These are phyloP conservation scores for Trametes gibbosa DNA, from an alignment of 768 basidiomycete genomes.

Conservation along the genomic window DNA sequence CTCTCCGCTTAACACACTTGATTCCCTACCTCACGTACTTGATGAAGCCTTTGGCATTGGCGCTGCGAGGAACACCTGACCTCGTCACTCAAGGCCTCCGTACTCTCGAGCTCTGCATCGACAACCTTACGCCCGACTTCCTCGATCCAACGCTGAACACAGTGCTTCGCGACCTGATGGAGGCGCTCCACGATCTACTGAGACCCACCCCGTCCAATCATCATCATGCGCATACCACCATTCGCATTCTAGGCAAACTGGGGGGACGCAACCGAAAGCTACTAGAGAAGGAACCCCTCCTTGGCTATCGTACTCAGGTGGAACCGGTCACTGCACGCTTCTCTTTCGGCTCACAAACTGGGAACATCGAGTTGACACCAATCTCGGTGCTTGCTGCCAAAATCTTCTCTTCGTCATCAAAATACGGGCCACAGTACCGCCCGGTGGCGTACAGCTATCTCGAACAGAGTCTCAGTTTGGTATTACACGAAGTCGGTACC, in stretches of 20 bases:
- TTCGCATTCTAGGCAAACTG: slow-evolving; percentile 93
- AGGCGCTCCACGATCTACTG: slow-evolving; percentile 86
- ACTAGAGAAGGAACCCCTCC: slow-evolving; percentile 72
- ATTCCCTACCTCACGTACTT: slow-evolving; percentile 92
- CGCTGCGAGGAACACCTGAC: slow-evolving; percentile 82
- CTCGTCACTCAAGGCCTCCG: slow-evolving; percentile 93
- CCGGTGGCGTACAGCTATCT: slow-evolving; percentile 64
- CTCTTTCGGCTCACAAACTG: slow-evolving; percentile 66
- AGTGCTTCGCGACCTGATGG: slow-evolving; percentile 91
- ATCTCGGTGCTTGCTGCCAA: slow-evolving; percentile 63
- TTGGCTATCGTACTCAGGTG: slow-evolving; percentile 69
- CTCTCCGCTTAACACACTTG: slow-evolving; percentile 90
- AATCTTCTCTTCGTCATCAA: slow-evolving; percentile 42
- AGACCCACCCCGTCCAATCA: slow-evolving; percentile 88
- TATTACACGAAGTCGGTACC: slow-evolving; percentile 68
- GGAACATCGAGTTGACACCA: slow-evolving; percentile 65
- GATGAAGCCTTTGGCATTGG: slow-evolving; percentile 94
- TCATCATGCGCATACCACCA: slow-evolving; percentile 88
- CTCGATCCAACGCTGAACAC: slow-evolving; percentile 93
- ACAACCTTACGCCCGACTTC: slow-evolving; percentile 97
- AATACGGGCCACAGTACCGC: slow-evolving; percentile 39
- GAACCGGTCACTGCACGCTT: slow-evolving; percentile 69
- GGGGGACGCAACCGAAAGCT: slow-evolving; percentile 92
- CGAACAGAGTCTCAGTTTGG: slow-evolving; percentile 65
- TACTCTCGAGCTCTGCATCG: slow-evolving; percentile 97